Base-by-base conservation (phyloP, 352 stramenopile species). In the Pythium myriotylum region DNA sequence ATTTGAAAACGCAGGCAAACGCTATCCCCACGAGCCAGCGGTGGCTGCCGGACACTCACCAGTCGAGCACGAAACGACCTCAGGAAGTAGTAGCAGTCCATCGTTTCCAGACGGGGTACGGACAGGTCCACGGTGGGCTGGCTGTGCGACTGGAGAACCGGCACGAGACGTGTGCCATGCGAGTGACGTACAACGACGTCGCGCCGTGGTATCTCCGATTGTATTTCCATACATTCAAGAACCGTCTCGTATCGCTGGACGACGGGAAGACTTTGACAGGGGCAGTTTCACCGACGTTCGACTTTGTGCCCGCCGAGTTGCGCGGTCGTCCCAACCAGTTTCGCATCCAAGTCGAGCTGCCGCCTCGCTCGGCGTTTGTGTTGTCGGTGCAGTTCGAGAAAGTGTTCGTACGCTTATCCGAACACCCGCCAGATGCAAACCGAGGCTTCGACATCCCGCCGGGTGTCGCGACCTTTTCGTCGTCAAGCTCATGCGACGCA, bases 401-500 rank as follows among this genome's bases (percentile, higher is more conserved):
- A 56, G 77, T 67, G 27, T 96, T 96, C 60, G 43, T 96, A 39
- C 83, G 81, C 6, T 65, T 96, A 14, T 89, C 79, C 13, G 79
- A 92, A 43, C 89, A 95, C 53, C 88, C 88, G 13, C 86, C 87
- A 0, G 88, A 96, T 62, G 84, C 88, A 32, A 96, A 92, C 54
- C 82, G 88, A 12, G 88, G 88, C 37, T 95, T 96, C 59, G 87
- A 95, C 43, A 74, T 95, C 17, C 62, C 81, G n/a, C 61, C 81
- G 4, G 81, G 76, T 13, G 74, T 87, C n/a, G 81, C 72, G 12
- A 83, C 68, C 0, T 88, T 89, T 49, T 16, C 69, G 7, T 24
- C 17, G 29, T 71, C 20, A 10, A 26, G 40, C 14, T 49, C 35
- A 4, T 57, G 37, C 26, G 37, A 37, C 17, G 22, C 24, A 0